Evolutionary conservation across 495 filamentous ascomycete species (phyloP), one percentile per base, ranked within the genome.

Genomic region (Margaritispora aquatica): DNA sequence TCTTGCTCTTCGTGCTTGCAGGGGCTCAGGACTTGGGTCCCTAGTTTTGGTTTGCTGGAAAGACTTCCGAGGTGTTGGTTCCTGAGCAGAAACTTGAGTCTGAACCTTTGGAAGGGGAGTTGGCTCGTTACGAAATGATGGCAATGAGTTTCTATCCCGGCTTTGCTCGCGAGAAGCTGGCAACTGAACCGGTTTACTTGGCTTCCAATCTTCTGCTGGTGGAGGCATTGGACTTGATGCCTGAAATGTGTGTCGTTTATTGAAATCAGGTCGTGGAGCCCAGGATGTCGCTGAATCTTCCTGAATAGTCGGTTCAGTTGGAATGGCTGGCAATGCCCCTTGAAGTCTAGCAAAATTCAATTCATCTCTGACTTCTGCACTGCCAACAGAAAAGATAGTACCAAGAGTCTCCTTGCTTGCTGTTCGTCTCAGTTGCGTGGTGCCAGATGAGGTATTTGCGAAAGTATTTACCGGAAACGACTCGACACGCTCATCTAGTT

Each of bases 361-460:
- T 24, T 66, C 64, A 20, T 58, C 64, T 19, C 64, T 48, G 0
- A 54, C 26, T 54, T 66, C 64, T 1, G 51, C 48, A 46, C 58
- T 63, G n/a, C 62, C 65, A 27, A 65, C 65, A 1, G 59, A 63
- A 26, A 68, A 63, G n/a, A 68, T 65, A 4, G 62, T 68, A 5
- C 55, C 58, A 41, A 68, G 34, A 9, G 65, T 68, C 22, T 68
- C 65, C 24, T 61, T 63, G 22, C 53, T 59, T 1, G 47, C 24
- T 21, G 49, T 54, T 38, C 57, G 44, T n/a, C 44, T 36, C 21
- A 58, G 21, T 5, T 19, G 20, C 10, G 50, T 36, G 13, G n/a
- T 58, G 7, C 47, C 41, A n/a, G 44, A 20, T 11, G 55, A 26
- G 9, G 63, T 66, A 22, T 64, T 67, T 9, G 61, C 55, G 29